Evolutionary conservation across 352 stramenopile genomes (phyloP).

Genomic region (Plasmopara viticola): DNA sequence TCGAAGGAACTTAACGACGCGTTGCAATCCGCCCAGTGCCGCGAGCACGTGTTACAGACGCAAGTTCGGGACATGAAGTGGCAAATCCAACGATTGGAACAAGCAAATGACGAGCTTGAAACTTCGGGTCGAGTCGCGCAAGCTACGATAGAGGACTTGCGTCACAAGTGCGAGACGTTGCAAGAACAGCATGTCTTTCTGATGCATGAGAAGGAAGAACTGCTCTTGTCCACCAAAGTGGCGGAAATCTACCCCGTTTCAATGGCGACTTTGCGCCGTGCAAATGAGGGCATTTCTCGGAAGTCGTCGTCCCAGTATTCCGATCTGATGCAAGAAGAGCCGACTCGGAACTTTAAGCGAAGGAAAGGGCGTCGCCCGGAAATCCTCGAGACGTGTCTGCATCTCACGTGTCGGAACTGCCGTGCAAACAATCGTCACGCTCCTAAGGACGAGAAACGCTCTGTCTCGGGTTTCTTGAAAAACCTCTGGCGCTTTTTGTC

Average conservation of each 20-base stretch:
- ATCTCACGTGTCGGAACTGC: slow-evolving; percentile 58
- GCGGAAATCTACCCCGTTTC: slow-evolving; percentile 30
- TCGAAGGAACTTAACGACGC: slow-evolving; percentile 17
- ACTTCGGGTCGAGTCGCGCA: slow-evolving; percentile 51
- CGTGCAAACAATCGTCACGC: slow-evolving; percentile 19
- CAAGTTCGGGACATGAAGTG: slow-evolving; percentile 54
- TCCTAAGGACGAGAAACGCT: slow-evolving; percentile 20
- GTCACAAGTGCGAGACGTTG: slow-evolving; percentile 46
- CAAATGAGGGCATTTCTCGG: slow-evolving; percentile 22
- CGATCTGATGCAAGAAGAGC: slow-evolving; percentile 13
- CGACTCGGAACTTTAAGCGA: slow-evolving; percentile 18
- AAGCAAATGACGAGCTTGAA: slow-evolving; percentile 68
- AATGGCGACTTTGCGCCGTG: background rate
- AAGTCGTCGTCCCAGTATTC: slow-evolving; percentile 24
- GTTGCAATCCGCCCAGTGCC: slow-evolving; percentile 18
- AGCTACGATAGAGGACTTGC: slow-evolving; percentile 51
- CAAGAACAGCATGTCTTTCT: slow-evolving; percentile 69
- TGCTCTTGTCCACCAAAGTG: slow-evolving; percentile 23
- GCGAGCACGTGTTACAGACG: slow-evolving; percentile 29
- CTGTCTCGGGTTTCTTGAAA: slow-evolving; percentile 32
- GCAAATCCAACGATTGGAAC: slow-evolving; percentile 58
- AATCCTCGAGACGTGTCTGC: slow-evolving; percentile 63
- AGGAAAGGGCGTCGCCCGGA: slow-evolving; percentile 37
- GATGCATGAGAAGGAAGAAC: slow-evolving; percentile 57
- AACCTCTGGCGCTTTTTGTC: slow-evolving; percentile 36